Percentiles rank a stretch among this genome's conserved stretches.
These are phyloP conservation scores for Yamadazyma diddensiae DNA, from an alignment of 1,139 yeast genomes.

Conservation along the genomic window DNA sequence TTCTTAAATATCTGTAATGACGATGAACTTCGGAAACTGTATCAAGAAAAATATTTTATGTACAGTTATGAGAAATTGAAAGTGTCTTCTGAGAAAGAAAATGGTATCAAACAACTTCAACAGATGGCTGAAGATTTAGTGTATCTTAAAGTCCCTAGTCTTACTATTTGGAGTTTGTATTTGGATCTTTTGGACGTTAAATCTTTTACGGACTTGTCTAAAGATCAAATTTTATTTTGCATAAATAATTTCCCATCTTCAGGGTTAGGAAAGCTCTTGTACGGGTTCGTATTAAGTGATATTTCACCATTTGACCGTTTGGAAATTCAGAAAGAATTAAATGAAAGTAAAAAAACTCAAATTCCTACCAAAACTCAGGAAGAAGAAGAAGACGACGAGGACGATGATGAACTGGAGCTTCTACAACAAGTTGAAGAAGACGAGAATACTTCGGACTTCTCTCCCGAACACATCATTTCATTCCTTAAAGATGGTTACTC, in stretches of 20 bases:
- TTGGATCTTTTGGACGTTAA: slow-evolving; percentile 73
- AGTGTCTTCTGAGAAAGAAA: slow-evolving; percentile 37
- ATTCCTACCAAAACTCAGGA: slow-evolving; percentile 11
- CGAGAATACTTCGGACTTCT: slow-evolving; percentile 7
- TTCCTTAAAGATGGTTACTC: slow-evolving; percentile 54
- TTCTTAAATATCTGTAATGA: slow-evolving; percentile 62
- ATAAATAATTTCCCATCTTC: slow-evolving; percentile 56
- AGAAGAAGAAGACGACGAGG: slow-evolving; percentile 18
- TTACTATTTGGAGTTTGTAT: slow-evolving; percentile 70
- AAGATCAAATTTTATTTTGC: slow-evolving; percentile 45
- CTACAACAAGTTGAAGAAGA: slow-evolving; percentile 20
- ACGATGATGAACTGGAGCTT: slow-evolving; percentile 7
- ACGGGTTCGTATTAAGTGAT: slow-evolving; percentile 62
- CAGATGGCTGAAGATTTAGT: slow-evolving; percentile 73
- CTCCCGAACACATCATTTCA: slow-evolving; percentile 54
- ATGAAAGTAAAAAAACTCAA: background rate
- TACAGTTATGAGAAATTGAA: slow-evolving; percentile 55
- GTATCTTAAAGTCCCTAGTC: slow-evolving; percentile 56
- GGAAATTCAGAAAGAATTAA: slow-evolving; percentile 16
- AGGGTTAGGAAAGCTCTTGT: slow-evolving; percentile 63
- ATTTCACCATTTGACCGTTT: slow-evolving; percentile 54
- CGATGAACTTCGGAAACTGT: slow-evolving; percentile 54
- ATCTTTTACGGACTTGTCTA: slow-evolving; percentile 48
- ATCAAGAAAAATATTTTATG: slow-evolving; percentile 59
- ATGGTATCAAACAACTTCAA: slow-evolving; percentile 40